Evolutionary conservation across 306 rosid genomes (phyloP).

Genomic region (Dryas alaskensis): DNA sequence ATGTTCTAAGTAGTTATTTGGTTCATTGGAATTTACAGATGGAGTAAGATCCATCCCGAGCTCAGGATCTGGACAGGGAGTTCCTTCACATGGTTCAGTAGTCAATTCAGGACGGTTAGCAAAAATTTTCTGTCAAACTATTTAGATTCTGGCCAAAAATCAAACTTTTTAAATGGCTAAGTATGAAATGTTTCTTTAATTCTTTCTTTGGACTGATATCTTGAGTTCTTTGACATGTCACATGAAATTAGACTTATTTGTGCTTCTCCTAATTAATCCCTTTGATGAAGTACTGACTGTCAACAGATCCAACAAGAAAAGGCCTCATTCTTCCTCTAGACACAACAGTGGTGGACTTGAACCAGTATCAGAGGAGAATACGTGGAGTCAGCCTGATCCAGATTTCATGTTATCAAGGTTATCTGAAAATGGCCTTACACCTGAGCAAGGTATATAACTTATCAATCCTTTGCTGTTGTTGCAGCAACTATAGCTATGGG

Average conservation of each 20-base stretch:
- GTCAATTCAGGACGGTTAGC: constrained; percentile 51
- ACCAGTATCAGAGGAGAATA: constrained; percentile 54
- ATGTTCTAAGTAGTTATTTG: constrained; percentile 15
- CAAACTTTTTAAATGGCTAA: constrained; percentile 15
- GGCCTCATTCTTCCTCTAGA: constrained; percentile 55
- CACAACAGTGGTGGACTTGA: constrained; percentile 54
- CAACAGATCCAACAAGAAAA: constrained; percentile 50
- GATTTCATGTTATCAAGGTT: constrained; percentile 48
- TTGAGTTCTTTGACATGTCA: constrained; percentile 18
- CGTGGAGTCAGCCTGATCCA: constrained; percentile 31
- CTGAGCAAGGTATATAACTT: constrained; percentile 59
- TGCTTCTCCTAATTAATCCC: constrained; percentile 5
- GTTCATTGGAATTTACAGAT: constrained; percentile 23
- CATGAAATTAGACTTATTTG: not conserved
- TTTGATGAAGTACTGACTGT: constrained; percentile 23
- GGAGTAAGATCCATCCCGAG: constrained; percentile 41
- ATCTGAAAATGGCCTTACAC: constrained; percentile 45
- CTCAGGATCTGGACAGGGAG: constrained; percentile 60
- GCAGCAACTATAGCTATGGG: not conserved
- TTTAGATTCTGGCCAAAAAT: too few relatives aligned
- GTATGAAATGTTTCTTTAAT: not conserved
- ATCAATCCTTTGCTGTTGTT: constrained; percentile 9
- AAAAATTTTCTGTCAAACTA: not conserved
- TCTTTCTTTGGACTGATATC: not conserved
- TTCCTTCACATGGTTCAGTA: constrained; percentile 37